Evolutionary conservation across 1,139 yeast genomes (phyloP), one percentile per base, ranked within the genome.

Genomic region (Suhomyces kunorum): DNA sequence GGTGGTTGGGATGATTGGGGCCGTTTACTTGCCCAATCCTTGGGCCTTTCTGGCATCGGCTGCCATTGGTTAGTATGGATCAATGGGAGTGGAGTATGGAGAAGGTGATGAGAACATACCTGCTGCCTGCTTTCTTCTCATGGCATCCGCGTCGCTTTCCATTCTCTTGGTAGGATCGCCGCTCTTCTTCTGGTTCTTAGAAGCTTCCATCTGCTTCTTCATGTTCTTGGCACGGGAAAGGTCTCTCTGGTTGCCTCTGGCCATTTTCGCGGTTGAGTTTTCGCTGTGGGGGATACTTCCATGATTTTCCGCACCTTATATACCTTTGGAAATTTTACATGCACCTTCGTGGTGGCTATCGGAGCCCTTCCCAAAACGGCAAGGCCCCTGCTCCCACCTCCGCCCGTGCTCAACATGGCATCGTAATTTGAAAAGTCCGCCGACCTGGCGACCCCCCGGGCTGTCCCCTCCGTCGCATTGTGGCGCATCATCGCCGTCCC

Each of bases 211-310:
- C 57, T 78, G 83, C 66, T 90, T 90, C 71, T 90, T 92, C 59
- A 69, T 63, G 66, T 87, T 88, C 68, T 87, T 90, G 45, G 83
- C 89, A 59, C 98, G 78, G 20, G 97, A 97, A 55, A 87, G 77
- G 37, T 92, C 98, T 63, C 98, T 79, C 67, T 92, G 98, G 65
- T 92, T 92, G 23, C 98, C 98, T 73, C 98, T 80, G 38, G 96
- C 84, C 98, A 90, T 90, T 39, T 14, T 15, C 27, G 7, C 19
- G 34, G 26, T 20, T 28, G n/a, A n/a, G n/a, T n/a, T n/a, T n/a
- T n/a, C n/a, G n/a, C n/a, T n/a, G n/a, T n/a, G n/a, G 35, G 18
- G 23, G 14, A 18, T 6, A 9, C 14, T 26, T 17, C 6, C 13
- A 14, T 20, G 25, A 14, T 28, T 20, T 40, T 30, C 18, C 38